Conservation (phyloP, 2,329 filamentous ascomycete genomes). For the Ustulina deusta region DNA sequence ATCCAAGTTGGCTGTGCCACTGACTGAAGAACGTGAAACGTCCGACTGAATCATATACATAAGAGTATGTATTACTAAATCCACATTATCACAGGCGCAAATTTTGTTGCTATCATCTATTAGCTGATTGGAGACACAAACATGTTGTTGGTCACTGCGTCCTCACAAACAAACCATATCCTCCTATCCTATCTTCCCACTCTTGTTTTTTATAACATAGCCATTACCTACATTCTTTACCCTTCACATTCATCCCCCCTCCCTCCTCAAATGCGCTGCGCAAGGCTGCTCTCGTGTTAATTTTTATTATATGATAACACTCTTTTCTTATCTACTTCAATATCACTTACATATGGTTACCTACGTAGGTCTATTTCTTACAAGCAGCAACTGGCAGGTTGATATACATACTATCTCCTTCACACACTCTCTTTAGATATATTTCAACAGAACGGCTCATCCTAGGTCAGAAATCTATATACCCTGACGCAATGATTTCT, state of each 20-base stretch:
- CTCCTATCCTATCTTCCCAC: neutral
- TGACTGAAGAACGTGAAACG: neutral
- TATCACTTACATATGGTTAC: neutral
- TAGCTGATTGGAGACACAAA: neutral
- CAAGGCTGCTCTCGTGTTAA: neutral
- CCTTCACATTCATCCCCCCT: neutral
- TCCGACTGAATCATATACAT: neutral
- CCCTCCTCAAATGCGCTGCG: neutral
- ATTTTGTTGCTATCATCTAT: neutral
- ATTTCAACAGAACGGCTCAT: neutral
- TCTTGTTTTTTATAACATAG: neutral
- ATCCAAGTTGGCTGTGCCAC: neutral
- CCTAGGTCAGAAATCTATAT: neutral
- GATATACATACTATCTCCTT: neutral
- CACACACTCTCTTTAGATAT: neutral
- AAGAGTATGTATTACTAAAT: neutral
- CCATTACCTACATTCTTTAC: neutral
- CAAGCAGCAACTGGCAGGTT: neutral
- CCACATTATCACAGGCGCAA: neutral
- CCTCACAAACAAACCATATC: neutral
- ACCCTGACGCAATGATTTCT: conserved; percentile 17
- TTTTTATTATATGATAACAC: neutral
- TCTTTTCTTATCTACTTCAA: neutral
- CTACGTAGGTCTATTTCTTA: neutral
- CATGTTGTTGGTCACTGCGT: neutral